phyloP scores from a whole-genome alignment of 2,329 filamentous ascomycete genomes.

The Pseudogymnoascus pannorum region DNA sequence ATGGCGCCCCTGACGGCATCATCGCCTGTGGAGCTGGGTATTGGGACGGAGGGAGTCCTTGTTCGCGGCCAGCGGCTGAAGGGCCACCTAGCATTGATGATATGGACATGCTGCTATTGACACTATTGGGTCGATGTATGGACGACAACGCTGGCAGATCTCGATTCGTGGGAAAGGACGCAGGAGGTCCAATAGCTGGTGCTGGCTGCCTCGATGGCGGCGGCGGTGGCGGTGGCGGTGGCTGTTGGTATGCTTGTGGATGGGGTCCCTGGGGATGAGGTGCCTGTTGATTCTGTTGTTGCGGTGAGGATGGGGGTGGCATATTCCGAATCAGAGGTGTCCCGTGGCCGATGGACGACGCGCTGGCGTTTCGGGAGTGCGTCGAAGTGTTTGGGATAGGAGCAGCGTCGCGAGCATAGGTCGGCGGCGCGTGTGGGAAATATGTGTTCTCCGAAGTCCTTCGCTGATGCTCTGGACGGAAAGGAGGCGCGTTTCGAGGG shows the following conservation, averaged over 20 bases:
- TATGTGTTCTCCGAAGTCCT: slow-evolving; percentile 29
- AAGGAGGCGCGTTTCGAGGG: slow-evolving; percentile 22
- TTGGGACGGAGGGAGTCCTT: slow-evolving; percentile 37
- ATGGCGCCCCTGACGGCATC: slow-evolving; percentile 24
- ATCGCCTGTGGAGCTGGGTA: slow-evolving; percentile 37
- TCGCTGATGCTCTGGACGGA: slow-evolving; percentile 27
- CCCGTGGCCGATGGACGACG: slow-evolving; percentile 28
- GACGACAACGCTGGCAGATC: slow-evolving; percentile 47
- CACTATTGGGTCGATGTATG: slow-evolving; percentile 40
- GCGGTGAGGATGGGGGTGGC: slow-evolving; percentile 44
- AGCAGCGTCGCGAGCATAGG: slow-evolving; percentile 25
- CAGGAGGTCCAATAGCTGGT: slow-evolving; percentile 31
- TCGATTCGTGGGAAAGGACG: slow-evolving; percentile 41
- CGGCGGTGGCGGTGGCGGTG: not conserved
- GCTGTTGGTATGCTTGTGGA: slow-evolving; percentile 27
- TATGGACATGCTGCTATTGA: slow-evolving; percentile 59
- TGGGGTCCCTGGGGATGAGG: slow-evolving; percentile 37
- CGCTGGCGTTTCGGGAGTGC: slow-evolving; percentile 27
- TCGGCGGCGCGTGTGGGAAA: slow-evolving; percentile 22
- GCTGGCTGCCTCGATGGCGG: slow-evolving; percentile 35
- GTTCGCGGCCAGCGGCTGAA: slow-evolving; percentile 38
- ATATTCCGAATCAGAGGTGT: slow-evolving; percentile 31
- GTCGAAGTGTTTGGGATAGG: slow-evolving; percentile 21
- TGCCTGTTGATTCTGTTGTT: slow-evolving; percentile 31
- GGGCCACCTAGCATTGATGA: slow-evolving; percentile 61